Conservation (phyloP, 257 asterid species). For the Euphrasia confusa region DNA sequence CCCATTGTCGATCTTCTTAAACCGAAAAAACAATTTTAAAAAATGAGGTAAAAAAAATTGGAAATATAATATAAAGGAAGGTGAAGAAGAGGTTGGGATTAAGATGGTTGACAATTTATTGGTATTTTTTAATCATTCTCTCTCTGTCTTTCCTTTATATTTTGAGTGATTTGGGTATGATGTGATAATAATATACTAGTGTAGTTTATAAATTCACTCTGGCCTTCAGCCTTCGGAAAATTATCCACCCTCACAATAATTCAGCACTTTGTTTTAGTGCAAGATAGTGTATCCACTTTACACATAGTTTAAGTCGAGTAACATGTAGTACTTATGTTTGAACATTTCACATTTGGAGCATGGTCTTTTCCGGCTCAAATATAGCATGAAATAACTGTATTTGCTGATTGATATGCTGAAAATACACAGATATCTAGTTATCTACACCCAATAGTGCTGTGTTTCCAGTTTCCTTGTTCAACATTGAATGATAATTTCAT, state of each 20-base stretch:
- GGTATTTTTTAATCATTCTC: not conserved
- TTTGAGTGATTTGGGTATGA: constrained; percentile 17
- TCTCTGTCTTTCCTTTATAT: constrained; percentile 6
- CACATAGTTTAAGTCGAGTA: not conserved
- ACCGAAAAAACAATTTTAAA: not conserved
- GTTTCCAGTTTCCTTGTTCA: constrained; percentile 9
- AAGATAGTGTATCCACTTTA: constrained; percentile 5
- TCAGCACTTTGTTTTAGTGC: constrained; percentile 16
- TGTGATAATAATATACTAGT: constrained; percentile 6
- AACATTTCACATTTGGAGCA: not conserved
- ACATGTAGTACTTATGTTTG: constrained; percentile 1
- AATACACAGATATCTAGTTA: not conserved
- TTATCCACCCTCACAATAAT: too few relatives aligned
- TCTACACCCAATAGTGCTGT: constrained; percentile 3
- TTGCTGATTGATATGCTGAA: constrained; percentile 11
- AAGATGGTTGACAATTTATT: not conserved
- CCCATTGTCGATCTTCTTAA: not conserved
- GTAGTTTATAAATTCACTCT: constrained; percentile 12
- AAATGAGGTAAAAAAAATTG: constrained; percentile 2
- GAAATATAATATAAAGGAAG: not conserved
- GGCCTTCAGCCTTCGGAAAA: constrained; percentile 1
- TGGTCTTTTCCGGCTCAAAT: not conserved
- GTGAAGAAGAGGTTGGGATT: not conserved
- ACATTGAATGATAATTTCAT: constrained; percentile 20
- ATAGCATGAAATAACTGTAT: not conserved